A percentile compares a stretch with the other conserved stretches of the same genome.
These are phyloP conservation scores for Podospora pseudoanserina DNA, from an alignment of 495 filamentous ascomycete species.

Conservation along the genomic window DNA sequence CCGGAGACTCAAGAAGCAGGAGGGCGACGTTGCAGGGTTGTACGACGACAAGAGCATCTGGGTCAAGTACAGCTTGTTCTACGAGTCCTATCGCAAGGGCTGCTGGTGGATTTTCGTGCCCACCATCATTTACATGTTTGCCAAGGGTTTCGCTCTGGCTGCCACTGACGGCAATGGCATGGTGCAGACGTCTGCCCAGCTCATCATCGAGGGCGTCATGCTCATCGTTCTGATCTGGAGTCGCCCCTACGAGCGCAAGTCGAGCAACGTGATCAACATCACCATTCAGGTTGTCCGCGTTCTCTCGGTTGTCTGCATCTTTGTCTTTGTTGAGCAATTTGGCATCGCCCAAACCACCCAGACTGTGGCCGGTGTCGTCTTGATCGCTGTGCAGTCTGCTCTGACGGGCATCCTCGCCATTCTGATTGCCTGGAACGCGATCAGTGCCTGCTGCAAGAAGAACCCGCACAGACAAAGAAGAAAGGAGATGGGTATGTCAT, in stretches of 20 bases:
- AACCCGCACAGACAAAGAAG: constrained; percentile 84
- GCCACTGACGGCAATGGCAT: constrained; percentile 84
- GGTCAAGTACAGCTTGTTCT: constrained; percentile 95
- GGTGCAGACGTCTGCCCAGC: constrained; percentile 69
- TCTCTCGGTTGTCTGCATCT: constrained; percentile 79
- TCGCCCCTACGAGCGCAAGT: constrained; percentile 78
- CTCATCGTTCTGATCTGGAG: constrained; percentile 72
- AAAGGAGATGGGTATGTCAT: constrained; percentile 77
- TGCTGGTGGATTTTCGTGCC: constrained; percentile 98
- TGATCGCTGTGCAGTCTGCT: constrained; percentile 84
- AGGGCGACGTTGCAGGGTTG: constrained; percentile 69
- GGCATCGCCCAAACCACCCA: constrained; percentile 91
- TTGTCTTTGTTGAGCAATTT: constrained; percentile 92
- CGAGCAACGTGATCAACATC: constrained; percentile 90
- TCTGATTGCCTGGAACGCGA: constrained; percentile 83
- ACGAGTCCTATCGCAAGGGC: constrained; percentile 86
- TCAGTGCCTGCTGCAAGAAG: constrained; percentile 74
- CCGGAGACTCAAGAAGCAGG: constrained; percentile 62
- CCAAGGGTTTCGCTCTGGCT: constrained; percentile 82
- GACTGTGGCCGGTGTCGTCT: constrained; percentile 79
- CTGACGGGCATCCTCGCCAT: constrained; percentile 83
- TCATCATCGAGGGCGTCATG: constrained; percentile 74
- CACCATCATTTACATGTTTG: constrained; percentile 87
- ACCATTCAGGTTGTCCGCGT: constrained; percentile 93
- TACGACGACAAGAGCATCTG: constrained; percentile 89